A percentile compares a stretch with the other conserved stretches of the same genome.
Evolutionary conservation across 257 asterid genomes (phyloP).

Genomic region (Nemophila menziesii): DNA sequence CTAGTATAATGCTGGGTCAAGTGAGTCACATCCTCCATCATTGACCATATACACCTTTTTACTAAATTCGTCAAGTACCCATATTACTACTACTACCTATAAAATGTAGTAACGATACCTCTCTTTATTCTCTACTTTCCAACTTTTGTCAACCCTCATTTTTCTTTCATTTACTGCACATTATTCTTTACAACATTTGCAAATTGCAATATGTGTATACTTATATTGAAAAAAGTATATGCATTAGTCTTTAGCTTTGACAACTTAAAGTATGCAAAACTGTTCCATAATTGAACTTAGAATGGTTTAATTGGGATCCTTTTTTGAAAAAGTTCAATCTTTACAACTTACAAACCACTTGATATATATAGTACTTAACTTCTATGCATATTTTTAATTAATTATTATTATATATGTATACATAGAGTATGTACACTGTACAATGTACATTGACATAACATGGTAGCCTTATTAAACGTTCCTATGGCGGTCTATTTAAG

Average conservation of each 20-base stretch:
- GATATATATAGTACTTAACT: background rate
- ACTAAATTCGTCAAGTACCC: background rate
- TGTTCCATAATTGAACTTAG: background rate
- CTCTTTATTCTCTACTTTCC: background rate
- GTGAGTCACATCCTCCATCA: background rate
- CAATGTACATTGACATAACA: too few relatives aligned
- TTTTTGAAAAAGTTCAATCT: conserved; percentile 8
- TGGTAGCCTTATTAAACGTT: too few relatives aligned
- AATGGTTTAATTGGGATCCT: conserved; percentile 4
- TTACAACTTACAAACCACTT: conserved; percentile 1
- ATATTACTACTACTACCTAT: background rate
- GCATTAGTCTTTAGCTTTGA: background rate
- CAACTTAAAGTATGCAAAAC: background rate
- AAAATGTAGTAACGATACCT: background rate
- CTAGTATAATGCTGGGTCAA: background rate
- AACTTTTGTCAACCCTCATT: background rate
- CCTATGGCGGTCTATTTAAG: too few relatives aligned
- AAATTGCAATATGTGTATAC: background rate
- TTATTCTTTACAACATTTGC: background rate
- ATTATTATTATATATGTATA: too few relatives aligned
- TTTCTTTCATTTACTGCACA: background rate
- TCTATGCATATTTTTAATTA: background rate
- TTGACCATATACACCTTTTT: conserved; percentile 1
- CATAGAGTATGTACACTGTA: too few relatives aligned
- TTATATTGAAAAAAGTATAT: background rate